A percentile compares a stretch with the other conserved stretches of the same genome.
Evolutionary conservation across 192 early-diverging fungal genomes (phyloP).

Genomic region (Gonapodya prolifera): DNA sequence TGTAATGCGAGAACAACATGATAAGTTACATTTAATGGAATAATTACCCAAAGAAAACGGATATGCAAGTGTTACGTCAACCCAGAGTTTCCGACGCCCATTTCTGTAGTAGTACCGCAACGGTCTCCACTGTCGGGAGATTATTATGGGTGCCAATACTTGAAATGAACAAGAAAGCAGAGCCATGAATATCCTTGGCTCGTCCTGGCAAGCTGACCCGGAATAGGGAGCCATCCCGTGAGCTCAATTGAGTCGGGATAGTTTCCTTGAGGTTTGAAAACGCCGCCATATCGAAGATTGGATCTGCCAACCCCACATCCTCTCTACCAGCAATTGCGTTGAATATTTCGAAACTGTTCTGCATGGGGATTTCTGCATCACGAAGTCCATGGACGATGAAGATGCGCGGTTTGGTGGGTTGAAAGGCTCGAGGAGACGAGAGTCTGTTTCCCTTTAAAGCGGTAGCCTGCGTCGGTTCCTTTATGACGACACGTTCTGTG

Average conservation of each 20-base stretch:
- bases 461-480: neutral
- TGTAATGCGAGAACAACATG: no score
- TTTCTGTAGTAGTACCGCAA: neutral
- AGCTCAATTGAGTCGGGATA: neutral
- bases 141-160: neutral
- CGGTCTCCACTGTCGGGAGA: neutral
- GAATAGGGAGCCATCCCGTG: neutral
- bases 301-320: no score
- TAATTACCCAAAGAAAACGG: no score
- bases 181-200: neutral
- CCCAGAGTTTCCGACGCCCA: neutral
- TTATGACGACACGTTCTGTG: neutral
- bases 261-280: neutral
- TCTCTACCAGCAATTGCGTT: neutral
- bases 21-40: no score
- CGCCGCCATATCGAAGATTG: no score
- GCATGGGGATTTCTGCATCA: constrained; percentile 30
- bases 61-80: neutral
- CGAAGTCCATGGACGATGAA: constrained; percentile 26
- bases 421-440: no score
- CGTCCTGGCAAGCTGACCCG: neutral
- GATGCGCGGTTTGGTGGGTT: constrained; percentile 14
- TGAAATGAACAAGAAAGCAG: neutral
- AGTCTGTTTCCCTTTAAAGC: constrained; percentile 7
- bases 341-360: constrained; percentile 17